A percentile compares a stretch with the other conserved stretches of the same genome.
These are phyloP conservation scores for Brassica nigra DNA, from an alignment of 345 rosid species.

Conservation along the genomic window DNA sequence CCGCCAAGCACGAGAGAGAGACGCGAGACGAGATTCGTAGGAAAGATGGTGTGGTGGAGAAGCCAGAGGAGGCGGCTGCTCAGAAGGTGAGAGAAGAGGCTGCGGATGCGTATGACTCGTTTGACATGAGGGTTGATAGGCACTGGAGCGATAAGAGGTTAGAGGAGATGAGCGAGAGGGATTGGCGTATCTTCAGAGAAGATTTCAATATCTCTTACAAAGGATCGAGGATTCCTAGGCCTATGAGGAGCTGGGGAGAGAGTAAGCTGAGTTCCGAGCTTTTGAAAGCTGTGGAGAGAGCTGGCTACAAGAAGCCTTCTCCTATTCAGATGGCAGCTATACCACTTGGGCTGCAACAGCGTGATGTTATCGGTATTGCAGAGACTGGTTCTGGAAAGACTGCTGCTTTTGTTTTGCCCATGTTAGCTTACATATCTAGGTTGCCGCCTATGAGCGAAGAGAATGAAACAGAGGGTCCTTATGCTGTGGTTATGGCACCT, in stretches of 20 bases:
- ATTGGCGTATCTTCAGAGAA: constrained; percentile 94
- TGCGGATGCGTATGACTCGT: constrained; percentile 84
- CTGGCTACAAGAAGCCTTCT: constrained; percentile 83
- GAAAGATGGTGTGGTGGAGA: constrained; percentile 83
- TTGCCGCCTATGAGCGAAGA: constrained; percentile 81
- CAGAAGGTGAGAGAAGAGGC: constrained; percentile 74
- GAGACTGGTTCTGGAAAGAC: constrained; percentile 99
- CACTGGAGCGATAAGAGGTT: constrained; percentile 92
- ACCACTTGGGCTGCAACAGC: constrained; percentile 86
- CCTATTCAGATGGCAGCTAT: constrained; percentile 96
- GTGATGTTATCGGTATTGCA: constrained; percentile 93
- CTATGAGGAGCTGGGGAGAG: constrained; percentile 95
- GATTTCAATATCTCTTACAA: constrained; percentile 89
- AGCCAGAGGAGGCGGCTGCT: constrained; percentile 85
- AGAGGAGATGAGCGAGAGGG: constrained; percentile 94
- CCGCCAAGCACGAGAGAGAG: constrained; percentile 93
- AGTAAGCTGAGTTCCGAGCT: constrained; percentile 69
- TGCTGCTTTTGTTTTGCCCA: constrained; percentile 93
- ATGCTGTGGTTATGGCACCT: constrained; percentile 94
- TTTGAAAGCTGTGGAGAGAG: constrained; percentile 84
- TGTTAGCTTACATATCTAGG: constrained; percentile 87
- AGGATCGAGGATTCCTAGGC: constrained; percentile 91
- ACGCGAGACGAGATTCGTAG: constrained; percentile 76
- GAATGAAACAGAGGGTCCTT: constrained; percentile 91
- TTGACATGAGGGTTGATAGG: constrained; percentile 91